These are phyloP conservation scores for Calocera viscosa DNA, from an alignment of 768 basidiomycete species.

Conservation along the genomic window DNA sequence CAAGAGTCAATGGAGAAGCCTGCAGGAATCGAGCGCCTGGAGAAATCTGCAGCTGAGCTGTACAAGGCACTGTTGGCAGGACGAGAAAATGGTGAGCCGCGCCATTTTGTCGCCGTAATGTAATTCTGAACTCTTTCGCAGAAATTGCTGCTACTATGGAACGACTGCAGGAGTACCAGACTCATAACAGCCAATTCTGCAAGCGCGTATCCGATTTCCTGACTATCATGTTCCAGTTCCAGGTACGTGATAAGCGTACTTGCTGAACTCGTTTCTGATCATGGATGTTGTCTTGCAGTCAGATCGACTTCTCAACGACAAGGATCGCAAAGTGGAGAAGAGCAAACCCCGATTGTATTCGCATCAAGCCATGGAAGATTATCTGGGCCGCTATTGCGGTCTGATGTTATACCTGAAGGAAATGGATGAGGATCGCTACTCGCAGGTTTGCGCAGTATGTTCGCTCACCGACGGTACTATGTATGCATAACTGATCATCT, in stretches of 20 bases:
- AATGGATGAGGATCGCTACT: slow-evolving; percentile 84
- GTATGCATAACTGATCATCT: slow-evolving; percentile 3
- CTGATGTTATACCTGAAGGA: slow-evolving; percentile 88
- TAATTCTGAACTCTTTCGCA: slow-evolving; percentile 21
- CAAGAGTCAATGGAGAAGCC: slow-evolving; percentile 82
- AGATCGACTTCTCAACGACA: slow-evolving; percentile 29
- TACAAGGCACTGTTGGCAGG: slow-evolving; percentile 91
- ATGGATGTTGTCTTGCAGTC: slow-evolving; percentile 13
- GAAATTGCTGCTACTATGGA: slow-evolving; percentile 99
- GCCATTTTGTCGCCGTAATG: background rate
- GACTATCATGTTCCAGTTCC: slow-evolving; percentile 80
- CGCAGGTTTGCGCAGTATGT: slow-evolving; percentile 78
- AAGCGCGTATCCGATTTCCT: slow-evolving; percentile 83
- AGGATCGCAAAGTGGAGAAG: slow-evolving; percentile 30
- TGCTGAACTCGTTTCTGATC: background rate
- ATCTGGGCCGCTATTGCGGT: slow-evolving; percentile 79
- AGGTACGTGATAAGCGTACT: slow-evolving; percentile 37
- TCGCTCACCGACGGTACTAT: background rate
- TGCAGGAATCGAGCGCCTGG: slow-evolving; percentile 60
- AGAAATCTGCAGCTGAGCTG: slow-evolving; percentile 72
- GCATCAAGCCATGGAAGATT: slow-evolving; percentile 65
- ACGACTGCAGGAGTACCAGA: slow-evolving; percentile 77
- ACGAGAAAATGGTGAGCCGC: slow-evolving; percentile 62
- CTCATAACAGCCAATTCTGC: slow-evolving; percentile 84
- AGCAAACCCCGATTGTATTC: slow-evolving; percentile 35